These are phyloP conservation scores for Dryas drummondii DNA, from an alignment of 306 rosid genomes.

Conservation along the genomic window DNA sequence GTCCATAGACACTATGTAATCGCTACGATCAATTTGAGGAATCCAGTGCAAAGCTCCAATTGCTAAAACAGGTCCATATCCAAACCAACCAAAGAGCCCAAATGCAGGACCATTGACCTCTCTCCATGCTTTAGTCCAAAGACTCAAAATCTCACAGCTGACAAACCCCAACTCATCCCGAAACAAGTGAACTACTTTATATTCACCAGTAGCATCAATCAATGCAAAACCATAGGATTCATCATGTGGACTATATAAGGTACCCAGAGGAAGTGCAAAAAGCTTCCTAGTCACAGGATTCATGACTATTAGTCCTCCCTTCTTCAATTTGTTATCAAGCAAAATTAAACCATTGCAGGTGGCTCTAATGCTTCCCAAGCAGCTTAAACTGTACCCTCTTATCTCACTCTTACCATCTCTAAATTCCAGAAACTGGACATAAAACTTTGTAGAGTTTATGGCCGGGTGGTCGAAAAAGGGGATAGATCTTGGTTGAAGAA, in stretches of 20 bases:
- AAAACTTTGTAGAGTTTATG: constrained; percentile 6
- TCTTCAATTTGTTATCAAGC: constrained; percentile 43
- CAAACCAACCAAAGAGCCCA: constrained; percentile 41
- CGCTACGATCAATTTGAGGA: constrained; percentile 35
- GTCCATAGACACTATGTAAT: constrained; percentile 38
- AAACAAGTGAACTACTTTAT: constrained; percentile 55
- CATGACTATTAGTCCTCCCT: constrained; percentile 39
- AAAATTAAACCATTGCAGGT: constrained; percentile 51
- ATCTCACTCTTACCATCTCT: constrained; percentile 23
- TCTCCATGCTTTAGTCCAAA: constrained; percentile 38
- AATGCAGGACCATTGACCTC: constrained; percentile 45
- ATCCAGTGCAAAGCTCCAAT: constrained; percentile 54
- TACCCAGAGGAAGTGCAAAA: constrained; percentile 44
- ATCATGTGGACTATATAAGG: constrained; percentile 20
- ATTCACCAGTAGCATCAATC: constrained; percentile 26
- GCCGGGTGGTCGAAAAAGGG: constrained; percentile 25
- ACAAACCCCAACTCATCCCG: constrained; percentile 29
- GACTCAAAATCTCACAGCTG: constrained; percentile 42
- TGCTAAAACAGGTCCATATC: constrained; percentile 39
- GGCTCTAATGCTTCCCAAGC: constrained; percentile 41
- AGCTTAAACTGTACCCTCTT: constrained; percentile 37
- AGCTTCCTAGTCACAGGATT: constrained; percentile 57
- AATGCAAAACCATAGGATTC: constrained; percentile 49
- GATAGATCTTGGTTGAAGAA: constrained; percentile 22
- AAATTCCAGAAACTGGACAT: constrained; percentile 37